Evolutionary conservation across 805 yeast species (phyloP).

Genomic region (Pichia manshurica): DNA sequence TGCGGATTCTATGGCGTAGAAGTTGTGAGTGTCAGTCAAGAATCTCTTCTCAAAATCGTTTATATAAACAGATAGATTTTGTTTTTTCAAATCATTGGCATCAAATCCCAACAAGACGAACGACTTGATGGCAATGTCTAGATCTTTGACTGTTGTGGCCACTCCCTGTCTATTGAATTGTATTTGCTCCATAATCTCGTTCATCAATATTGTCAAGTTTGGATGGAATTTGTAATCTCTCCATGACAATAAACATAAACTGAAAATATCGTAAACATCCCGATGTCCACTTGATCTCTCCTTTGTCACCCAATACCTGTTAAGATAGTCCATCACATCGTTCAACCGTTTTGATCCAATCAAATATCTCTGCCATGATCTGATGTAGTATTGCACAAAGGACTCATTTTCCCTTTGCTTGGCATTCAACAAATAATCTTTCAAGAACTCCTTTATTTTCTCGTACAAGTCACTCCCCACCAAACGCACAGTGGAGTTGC

Average conservation of each 20-base stretch:
- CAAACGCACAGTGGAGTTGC: conserved; percentile 30
- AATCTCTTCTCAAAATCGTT: conserved; percentile 74
- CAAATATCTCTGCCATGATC: conserved; percentile 83
- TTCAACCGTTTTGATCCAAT: conserved; percentile 88
- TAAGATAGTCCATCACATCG: conserved; percentile 92
- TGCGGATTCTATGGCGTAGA: conserved; percentile 63
- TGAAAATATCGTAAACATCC: conserved; percentile 85
- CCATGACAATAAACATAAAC: conserved; percentile 86
- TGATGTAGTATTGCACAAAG: conserved; percentile 76
- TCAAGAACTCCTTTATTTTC: conserved; percentile 62
- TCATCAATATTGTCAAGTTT: conserved; percentile 53
- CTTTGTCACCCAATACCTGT: conserved; percentile 95
- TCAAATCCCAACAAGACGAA: conserved; percentile 89
- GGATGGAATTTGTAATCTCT: conserved; percentile 70
- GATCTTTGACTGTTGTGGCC: conserved; percentile 56
- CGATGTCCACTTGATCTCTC: conserved; percentile 91
- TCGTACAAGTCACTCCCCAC: conserved; percentile 89
- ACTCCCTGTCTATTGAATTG: conserved; percentile 75
- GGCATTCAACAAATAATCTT: conserved; percentile 48
- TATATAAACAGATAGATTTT: conserved; percentile 75
- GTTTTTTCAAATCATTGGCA: conserved; percentile 79
- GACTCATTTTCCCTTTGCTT: conserved; percentile 52
- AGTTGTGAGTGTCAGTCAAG: conserved; percentile 59
- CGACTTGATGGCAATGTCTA: conserved; percentile 75
- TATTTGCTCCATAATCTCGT: conserved; percentile 70